Evolutionary conservation across 768 basidiomycete species (phyloP), one percentile per base, ranked within the genome.

Genomic region (Lactarius akahatsu): DNA sequence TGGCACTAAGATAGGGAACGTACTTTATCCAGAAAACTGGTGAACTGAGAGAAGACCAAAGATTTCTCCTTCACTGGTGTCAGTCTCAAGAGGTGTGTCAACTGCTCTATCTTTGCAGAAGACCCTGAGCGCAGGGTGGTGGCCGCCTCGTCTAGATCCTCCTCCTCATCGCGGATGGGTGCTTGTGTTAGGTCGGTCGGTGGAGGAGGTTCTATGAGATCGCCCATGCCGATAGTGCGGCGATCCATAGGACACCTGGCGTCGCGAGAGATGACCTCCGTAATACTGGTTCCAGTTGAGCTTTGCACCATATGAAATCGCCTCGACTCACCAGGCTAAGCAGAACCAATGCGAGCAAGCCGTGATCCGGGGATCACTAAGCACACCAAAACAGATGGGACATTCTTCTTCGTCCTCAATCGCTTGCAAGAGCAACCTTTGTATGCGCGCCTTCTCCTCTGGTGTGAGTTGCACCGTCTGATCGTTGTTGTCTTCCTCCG

Each of bases 31-130:
- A 94, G 75, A 77, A 92, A 94, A 3, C 86, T 83, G 4, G 92
- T 96, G 72, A 94, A 96, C 71, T 96, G 94, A 3, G 91, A 93
- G 73, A 96, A 96, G 1, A 96, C 92, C 3, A 96, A 78, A 2
- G 89, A 89, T 75, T 96, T 96, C 68, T 93, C 90, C 1, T 80
- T 83, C 4, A 71, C 66, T 0, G 90, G 90, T 6, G 86, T 90
- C 15, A 94, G 75, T 67, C 83, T 79, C 52, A 96, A 80, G 52
- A 94, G 81, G 61, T 90, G 83, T 26, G 93, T 74, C 18, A 96
- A 78, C 71, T 94, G 92, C 60, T 91, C 89, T 60, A 94, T 90
- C 77, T 96, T 96, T 13, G 91, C 91, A 26, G 94, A 94, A 7
- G 91, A 85, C 3, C 85, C 85, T 3, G 75, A 71, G 23, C 81